These are phyloP conservation scores for Coniosporium tulheliwenetii DNA, from an alignment of 2,329 filamentous ascomycete species.

Conservation along the genomic window DNA sequence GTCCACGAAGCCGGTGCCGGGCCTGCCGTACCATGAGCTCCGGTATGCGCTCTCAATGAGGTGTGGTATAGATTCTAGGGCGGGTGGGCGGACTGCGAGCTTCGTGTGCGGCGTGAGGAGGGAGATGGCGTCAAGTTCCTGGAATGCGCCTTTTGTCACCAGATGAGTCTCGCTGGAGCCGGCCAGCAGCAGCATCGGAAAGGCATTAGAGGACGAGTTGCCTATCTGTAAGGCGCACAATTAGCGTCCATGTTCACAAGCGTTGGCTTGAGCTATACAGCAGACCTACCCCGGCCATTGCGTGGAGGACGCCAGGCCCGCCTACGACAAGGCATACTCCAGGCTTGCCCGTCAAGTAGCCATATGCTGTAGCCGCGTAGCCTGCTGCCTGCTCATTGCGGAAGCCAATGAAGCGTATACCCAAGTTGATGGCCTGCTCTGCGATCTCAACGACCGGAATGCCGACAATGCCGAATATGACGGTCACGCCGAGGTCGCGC, in stretches of 20 bases:
- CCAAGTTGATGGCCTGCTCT: conserved; percentile 39
- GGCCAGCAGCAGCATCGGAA: conserved; percentile 37
- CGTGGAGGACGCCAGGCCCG: conserved; percentile 42
- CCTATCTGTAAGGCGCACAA: conserved; percentile 20
- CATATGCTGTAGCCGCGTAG: conserved; percentile 43
- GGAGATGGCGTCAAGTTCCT: conserved; percentile 40
- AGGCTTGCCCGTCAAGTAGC: conserved; percentile 39
- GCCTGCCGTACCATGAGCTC: conserved; percentile 36
- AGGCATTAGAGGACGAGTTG: conserved; percentile 38
- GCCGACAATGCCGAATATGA: conserved; percentile 39
- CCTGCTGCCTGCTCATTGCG: conserved; percentile 43
- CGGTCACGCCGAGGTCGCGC: conserved; percentile 30
- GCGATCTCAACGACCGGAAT: conserved; percentile 41
- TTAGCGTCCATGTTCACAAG: neutral
- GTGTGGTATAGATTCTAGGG: conserved; percentile 28
- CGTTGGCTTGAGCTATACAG: neutral
- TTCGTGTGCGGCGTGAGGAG: conserved; percentile 39
- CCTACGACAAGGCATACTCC: conserved; percentile 44
- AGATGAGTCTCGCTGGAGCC: conserved; percentile 37
- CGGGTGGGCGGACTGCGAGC: conserved; percentile 29
- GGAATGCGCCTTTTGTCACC: conserved; percentile 38
- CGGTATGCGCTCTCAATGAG: conserved; percentile 36
- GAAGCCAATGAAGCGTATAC: conserved; percentile 42
- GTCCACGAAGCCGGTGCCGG: conserved; percentile 38
- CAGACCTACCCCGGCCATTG: conserved; percentile 35